Conservation (phyloP, 2,329 filamentous ascomycete genomes). For the Epichloe brachyelytri region DNA sequence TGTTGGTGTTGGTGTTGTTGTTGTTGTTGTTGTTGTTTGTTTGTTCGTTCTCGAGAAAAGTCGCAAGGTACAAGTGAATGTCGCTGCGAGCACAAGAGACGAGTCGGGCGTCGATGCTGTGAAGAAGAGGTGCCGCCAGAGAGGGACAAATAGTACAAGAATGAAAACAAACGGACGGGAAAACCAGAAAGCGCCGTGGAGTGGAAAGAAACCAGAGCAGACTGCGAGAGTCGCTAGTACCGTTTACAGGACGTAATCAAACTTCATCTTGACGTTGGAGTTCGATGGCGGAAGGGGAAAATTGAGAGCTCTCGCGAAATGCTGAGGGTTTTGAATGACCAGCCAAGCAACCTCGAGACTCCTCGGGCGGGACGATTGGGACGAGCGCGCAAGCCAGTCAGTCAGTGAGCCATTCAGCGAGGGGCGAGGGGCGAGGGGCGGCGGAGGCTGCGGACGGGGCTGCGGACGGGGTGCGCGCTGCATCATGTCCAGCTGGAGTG, state of each 20-base stretch:
- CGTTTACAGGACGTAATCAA: slow-evolving; percentile 38
- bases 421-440: too few relatives aligned
- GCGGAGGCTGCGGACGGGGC: too few relatives aligned
- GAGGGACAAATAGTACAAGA: slow-evolving; percentile 4
- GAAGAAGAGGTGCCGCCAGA: neutral
- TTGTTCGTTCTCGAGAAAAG: slow-evolving; percentile 8
- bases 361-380: too few relatives aligned
- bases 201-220: slow-evolving; percentile 33
- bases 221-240: slow-evolving; percentile 42
- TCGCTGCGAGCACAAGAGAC: slow-evolving; percentile 23
- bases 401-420: neutral
- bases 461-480: too few relatives aligned
- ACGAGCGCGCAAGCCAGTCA: neutral
- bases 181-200: slow-evolving; percentile 21
- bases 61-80: slow-evolving; percentile 41
- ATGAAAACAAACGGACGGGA: slow-evolving; percentile 5
- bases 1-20: neutral
- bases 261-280: slow-evolving; percentile 38
- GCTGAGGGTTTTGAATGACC: slow-evolving; percentile 19
- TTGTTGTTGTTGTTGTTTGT: neutral
- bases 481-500: neutral
- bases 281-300: slow-evolving; percentile 34
- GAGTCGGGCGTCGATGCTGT: neutral
- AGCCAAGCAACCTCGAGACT: neutral
- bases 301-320: slow-evolving; percentile 4